Conservation (phyloP, 208 protist species). For the Herpetomonas samuelpessoai region DNA sequence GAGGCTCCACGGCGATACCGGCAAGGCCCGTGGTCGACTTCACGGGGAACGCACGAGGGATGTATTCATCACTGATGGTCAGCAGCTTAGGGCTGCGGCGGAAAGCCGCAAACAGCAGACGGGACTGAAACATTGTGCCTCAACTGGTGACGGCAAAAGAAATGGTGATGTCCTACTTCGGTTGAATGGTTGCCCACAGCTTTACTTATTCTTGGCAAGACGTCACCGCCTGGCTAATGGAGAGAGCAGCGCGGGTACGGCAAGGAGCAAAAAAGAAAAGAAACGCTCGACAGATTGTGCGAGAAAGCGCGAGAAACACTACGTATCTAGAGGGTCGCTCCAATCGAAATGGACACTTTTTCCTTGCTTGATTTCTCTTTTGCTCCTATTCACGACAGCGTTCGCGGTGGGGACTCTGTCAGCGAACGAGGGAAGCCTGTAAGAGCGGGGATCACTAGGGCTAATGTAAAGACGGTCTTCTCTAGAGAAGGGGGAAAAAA, state of each 20-base stretch:
- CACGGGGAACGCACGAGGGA: conserved; percentile 88
- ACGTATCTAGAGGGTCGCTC: too few relatives aligned
- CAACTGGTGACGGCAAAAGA: background rate
- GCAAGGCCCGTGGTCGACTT: conserved; percentile 88
- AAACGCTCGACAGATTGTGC: background rate
- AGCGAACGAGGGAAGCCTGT: too few relatives aligned
- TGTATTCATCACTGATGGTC: conserved; percentile 91
- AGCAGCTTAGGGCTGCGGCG: conserved; percentile 39
- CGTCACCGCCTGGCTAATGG: too few relatives aligned
- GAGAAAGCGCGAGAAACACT: background rate
- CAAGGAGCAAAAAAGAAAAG: background rate
- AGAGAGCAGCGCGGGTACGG: too few relatives aligned
- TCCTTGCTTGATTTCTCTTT: too few relatives aligned
- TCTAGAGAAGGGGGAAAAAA: too few relatives aligned
- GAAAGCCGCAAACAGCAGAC: conserved; percentile 32
- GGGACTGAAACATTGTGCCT: conserved; percentile 27
- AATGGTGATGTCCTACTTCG: background rate
- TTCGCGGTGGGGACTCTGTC: too few relatives aligned
- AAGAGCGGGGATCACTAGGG: too few relatives aligned
- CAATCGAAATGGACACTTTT: too few relatives aligned
- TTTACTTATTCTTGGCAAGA: too few relatives aligned
- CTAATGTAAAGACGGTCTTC: too few relatives aligned
- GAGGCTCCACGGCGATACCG: conserved; percentile 85
- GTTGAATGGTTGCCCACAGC: background rate
- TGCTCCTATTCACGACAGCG: too few relatives aligned